A percentile compares a stretch with the other conserved stretches of the same genome.
These are phyloP conservation scores for Phytophthora fragariae DNA, from an alignment of 352 stramenopile species.

Conservation along the genomic window DNA sequence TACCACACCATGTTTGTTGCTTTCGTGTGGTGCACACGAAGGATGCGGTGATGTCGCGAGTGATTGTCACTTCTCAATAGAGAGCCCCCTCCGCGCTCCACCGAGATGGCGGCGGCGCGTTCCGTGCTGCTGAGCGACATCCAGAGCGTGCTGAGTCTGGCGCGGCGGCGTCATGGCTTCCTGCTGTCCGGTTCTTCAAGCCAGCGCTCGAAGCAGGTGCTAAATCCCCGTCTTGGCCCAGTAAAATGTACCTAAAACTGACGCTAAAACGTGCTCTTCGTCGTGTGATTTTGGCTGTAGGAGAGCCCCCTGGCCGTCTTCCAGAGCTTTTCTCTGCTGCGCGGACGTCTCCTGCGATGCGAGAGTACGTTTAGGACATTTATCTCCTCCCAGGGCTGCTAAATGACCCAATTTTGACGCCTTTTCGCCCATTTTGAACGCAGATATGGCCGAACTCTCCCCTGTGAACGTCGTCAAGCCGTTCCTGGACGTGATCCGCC, in stretches of 20 bases:
- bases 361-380: conserved; percentile 47
- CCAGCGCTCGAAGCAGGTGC: conserved; percentile 34
- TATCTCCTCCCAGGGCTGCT: not conserved
- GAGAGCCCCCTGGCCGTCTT: conserved; percentile 63
- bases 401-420: conserved; percentile 9
- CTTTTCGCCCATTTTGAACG: conserved; percentile 7
- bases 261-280: not conserved
- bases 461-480: conserved; percentile 82
- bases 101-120: conserved; percentile 39
- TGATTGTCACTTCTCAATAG: conserved; percentile 14
- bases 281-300: conserved; percentile 25
- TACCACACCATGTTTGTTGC: not conserved
- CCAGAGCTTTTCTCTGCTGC: conserved; percentile 69
- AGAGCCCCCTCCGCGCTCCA: not conserved
- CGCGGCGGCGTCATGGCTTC: conserved; percentile 63
- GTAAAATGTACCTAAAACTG: not conserved
- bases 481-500: conserved; percentile 95
- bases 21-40: conserved; percentile 1
- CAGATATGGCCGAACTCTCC: conserved; percentile 69
- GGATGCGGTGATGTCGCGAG: conserved; percentile 4
- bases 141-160: conserved; percentile 75
- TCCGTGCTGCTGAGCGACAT: conserved; percentile 77
- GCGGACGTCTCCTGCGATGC: conserved; percentile 63
- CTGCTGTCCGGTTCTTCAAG: conserved; percentile 34
- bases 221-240: not conserved